A percentile compares a stretch with the other conserved stretches of the same genome.
phyloP scores from a whole-genome alignment of 139 green algal genomes.

The Pleodorina starrii region DNA sequence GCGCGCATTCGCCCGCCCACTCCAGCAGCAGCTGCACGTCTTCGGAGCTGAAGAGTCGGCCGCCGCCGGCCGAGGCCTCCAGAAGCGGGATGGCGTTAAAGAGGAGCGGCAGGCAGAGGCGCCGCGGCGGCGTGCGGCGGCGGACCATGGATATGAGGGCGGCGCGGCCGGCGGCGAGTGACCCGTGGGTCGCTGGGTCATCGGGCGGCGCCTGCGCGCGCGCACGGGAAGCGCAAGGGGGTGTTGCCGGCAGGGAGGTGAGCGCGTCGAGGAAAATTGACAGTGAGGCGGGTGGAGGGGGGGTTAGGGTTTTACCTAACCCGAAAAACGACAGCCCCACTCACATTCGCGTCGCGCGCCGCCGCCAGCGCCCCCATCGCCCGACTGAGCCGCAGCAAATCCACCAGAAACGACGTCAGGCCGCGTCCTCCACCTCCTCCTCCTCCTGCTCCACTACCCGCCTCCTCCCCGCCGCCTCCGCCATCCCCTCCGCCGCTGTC shows the following conservation, averaged over 20 bases:
- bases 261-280: no score
- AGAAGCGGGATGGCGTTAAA: constrained; percentile 46
- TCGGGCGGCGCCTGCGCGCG: background rate
- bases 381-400: constrained; percentile 16
- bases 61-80: constrained; percentile 31
- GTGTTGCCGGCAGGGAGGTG: no score
- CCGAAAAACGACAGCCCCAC: background rate
- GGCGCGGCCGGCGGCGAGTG: background rate
- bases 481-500: background rate
- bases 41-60: background rate
- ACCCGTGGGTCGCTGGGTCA: background rate
- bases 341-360: constrained; percentile 22
- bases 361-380: constrained; percentile 32
- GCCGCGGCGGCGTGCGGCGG: background rate
- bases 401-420: background rate
- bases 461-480: background rate
- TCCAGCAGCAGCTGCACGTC: constrained; percentile 46
- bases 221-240: no score
- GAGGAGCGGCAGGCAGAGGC: constrained; percentile 54
- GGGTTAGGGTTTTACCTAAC: no score
- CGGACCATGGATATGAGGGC: constrained; percentile 45
- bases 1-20: constrained; percentile 22
- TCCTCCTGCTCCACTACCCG: background rate
- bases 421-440: background rate
- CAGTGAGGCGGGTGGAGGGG: no score